Base-by-base conservation (phyloP, 345 rosid genomes). In the Eucalyptus guilfoylei region DNA sequence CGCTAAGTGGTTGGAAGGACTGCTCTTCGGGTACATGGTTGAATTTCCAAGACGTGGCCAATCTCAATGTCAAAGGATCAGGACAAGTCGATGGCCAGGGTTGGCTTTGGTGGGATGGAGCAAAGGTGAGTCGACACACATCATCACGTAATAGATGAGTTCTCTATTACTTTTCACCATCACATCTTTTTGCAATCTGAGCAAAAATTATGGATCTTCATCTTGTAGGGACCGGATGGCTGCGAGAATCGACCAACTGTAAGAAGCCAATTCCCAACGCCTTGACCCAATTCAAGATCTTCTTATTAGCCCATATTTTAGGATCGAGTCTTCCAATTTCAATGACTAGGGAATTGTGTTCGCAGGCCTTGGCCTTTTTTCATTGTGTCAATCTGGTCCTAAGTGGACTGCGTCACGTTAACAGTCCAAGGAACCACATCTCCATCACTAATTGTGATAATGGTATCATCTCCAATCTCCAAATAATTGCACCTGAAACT, bases 11-110 rank as follows among this genome's bases (percentile, higher is more conserved):
- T 47, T 91, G 91, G 91, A 58, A 13, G 13, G 15, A 19, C 28
- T 62, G 86, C 14, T 2, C 5, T 0, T 2, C 17, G 17, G 28
- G 24, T 5, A 69, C 21, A 32, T 93, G 93, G 95, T 32, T 92
- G 4, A 7, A 12, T 48, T 91, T 91, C 64, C 3, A 2, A 19
- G 3, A 49, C 6, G 89, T 92, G 7, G 5, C 55, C 28, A 62
- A 88, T 69, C 91, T 93, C 45, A 4, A 26, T 37, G 14, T 92
- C 2, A 34, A 86, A 19, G 93, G 93, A 64, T 80, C 88, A 1
- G 93, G 93, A 21, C 37, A 37, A 34, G 76, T 94, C 2, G 88
- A 94, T 34, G 94, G 93, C 72, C 90, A 85, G 32, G 94, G 94
- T 6, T 60, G 76, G 2, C 6, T 26, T 34, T 94, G 93, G 94